Evolutionary conservation across 371 early-diverging fungal species (phyloP).

Genomic region (Phascolomyces articulosus): DNA sequence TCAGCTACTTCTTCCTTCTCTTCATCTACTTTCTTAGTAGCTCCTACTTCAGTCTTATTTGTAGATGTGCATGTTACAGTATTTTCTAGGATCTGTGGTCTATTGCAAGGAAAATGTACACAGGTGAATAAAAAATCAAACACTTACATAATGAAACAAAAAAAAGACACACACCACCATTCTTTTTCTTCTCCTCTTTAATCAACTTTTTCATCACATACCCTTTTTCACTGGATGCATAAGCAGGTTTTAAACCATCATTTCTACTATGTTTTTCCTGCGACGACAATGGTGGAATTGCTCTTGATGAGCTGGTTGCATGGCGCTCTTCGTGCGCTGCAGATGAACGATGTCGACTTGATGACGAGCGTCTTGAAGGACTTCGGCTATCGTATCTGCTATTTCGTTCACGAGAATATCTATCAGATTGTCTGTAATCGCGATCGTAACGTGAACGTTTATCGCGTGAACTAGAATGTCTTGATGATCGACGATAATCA

Average conservation of each 20-base stretch:
- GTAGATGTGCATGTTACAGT: background rate
- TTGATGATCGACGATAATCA: slow-evolving; percentile 10
- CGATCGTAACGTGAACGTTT: background rate
- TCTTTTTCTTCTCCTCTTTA: too few relatives aligned
- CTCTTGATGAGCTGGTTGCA: background rate
- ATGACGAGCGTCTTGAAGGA: background rate
- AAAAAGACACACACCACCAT: too few relatives aligned
- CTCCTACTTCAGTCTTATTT: background rate
- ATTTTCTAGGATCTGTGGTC: too few relatives aligned
- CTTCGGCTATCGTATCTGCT: background rate
- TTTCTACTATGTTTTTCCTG: too few relatives aligned
- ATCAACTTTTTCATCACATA: too few relatives aligned
- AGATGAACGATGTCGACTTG: background rate
- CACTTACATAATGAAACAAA: too few relatives aligned
- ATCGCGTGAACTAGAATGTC: background rate
- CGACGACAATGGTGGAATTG: background rate
- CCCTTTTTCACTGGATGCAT: too few relatives aligned
- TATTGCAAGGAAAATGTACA: too few relatives aligned
- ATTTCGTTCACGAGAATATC: background rate
- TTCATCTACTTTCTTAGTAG: background rate
- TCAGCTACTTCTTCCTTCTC: slow-evolving; percentile 15
- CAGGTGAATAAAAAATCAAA: too few relatives aligned
- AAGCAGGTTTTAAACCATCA: too few relatives aligned
- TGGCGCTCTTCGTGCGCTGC: background rate
- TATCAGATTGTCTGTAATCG: background rate